Evolutionary conservation across 2,329 filamentous ascomycete species (phyloP).

Genomic region (Albifimbria verrucaria): DNA sequence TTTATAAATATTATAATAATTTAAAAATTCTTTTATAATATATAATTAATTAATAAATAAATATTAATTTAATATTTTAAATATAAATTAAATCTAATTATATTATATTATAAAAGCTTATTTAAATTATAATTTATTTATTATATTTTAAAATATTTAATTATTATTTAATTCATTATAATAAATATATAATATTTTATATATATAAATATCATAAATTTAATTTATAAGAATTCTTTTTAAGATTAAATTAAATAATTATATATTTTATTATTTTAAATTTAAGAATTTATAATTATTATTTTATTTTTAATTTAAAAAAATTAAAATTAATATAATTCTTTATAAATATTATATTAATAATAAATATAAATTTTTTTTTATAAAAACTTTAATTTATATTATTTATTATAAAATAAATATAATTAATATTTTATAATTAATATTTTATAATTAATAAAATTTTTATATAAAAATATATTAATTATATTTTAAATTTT

Average conservation of each 20-base stretch:
- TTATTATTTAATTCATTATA: not conserved
- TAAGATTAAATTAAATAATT: not conserved
- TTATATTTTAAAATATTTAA: not conserved
- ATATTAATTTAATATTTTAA: not conserved
- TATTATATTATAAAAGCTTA: not conserved
- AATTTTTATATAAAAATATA: too few relatives aligned
- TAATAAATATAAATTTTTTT: slow-evolving; percentile 1
- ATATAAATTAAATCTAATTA: not conserved
- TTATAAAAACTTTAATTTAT: not conserved
- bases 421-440: not conserved
- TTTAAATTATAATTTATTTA: not conserved
- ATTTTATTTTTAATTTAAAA: not conserved
- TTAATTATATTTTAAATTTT: not conserved
- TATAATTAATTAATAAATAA: slow-evolving; percentile 3
- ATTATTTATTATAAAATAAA: not conserved
- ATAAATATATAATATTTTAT: not conserved
- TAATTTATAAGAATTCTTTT: not conserved
- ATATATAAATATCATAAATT: not conserved
- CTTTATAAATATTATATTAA: not conserved
- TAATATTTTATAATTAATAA: too few relatives aligned
- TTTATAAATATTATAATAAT: not conserved
- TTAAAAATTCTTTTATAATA: not conserved
- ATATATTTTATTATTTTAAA: not conserved
- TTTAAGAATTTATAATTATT: not conserved
- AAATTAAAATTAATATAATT: not conserved